Conservation (phyloP, 176 grass and related monocot species). For the Ampelocalamus luodianensis region DNA sequence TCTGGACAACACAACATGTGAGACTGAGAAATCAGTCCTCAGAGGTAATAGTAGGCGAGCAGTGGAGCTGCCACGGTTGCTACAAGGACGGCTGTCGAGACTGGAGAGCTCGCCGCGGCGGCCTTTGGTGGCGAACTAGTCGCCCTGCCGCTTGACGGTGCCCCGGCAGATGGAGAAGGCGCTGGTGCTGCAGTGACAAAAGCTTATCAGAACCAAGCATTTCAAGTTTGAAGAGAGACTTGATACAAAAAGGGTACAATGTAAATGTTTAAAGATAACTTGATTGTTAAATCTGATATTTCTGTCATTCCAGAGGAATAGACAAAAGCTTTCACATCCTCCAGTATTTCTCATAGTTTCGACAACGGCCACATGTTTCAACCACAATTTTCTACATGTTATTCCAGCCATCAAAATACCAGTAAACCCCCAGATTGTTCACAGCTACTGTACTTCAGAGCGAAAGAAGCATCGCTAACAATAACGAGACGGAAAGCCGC, state of each 20-base stretch:
- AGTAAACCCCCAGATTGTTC: neutral
- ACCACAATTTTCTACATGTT: neutral
- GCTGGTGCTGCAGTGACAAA: conserved; percentile 31
- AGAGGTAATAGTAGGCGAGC: conserved; percentile 39
- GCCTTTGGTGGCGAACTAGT: conserved; percentile 19
- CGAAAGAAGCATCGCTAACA: neutral
- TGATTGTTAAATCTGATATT: neutral
- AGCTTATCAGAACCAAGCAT: neutral
- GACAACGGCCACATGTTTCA: neutral
- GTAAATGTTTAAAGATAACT: neutral
- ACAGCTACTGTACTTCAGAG: neutral
- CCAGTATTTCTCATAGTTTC: neutral
- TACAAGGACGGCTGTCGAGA: neutral
- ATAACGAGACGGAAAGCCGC: neutral
- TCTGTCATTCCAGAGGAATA: neutral
- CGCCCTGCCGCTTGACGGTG: conserved; percentile 15
- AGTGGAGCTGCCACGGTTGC: conserved; percentile 25
- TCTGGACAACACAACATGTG: neutral
- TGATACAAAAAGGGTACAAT: neutral
- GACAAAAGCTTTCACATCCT: neutral
- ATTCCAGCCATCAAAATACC: neutral
- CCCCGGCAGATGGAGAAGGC: conserved; percentile 11
- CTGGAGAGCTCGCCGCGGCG: neutral
- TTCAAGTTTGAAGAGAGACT: neutral
- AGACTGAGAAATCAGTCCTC: neutral